Evolutionary conservation across 345 rosid genomes (phyloP).

Genomic region (Boechera divaricarpa): DNA sequence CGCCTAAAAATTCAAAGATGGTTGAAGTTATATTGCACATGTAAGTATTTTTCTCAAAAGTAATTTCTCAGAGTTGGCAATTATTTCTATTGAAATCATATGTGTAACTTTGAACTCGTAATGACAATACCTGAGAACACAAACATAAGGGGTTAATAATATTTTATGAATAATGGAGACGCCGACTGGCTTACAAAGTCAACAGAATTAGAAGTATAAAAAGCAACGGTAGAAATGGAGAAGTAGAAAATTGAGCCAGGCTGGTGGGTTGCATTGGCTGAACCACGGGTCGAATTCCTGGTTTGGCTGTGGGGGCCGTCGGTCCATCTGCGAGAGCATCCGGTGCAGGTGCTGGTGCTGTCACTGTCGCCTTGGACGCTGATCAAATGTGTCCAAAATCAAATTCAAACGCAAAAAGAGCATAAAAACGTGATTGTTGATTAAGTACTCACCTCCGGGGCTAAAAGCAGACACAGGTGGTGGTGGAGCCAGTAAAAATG

Average conservation of each 20-base stretch:
- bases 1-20: not conserved
- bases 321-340: slow-evolving; percentile 19
- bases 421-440: not conserved
- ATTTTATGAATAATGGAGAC: too few relatives aligned
- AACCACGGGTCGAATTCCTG: slow-evolving; percentile 44
- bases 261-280: slow-evolving; percentile 42
- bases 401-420: not conserved
- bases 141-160: not conserved
- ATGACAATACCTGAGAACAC: not conserved
- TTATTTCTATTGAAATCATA: not conserved
- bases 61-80: too few relatives aligned
- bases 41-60: not conserved
- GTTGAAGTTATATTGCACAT: not conserved
- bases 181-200: slow-evolving; percentile 23
- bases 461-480: slow-evolving; percentile 58
- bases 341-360: not conserved
- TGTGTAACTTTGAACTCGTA: not conserved
- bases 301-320: slow-evolving; percentile 21
- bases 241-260: slow-evolving; percentile 30
- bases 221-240: slow-evolving; percentile 33
- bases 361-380: slow-evolving; percentile 40
- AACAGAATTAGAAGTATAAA: slow-evolving; percentile 18
- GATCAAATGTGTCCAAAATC: slow-evolving; percentile 14
- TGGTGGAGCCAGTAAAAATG: slow-evolving; percentile 60
- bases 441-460: slow-evolving; percentile 55